phyloP scores from a whole-genome alignment of 768 basidiomycete species.

The Suillus discolor region DNA sequence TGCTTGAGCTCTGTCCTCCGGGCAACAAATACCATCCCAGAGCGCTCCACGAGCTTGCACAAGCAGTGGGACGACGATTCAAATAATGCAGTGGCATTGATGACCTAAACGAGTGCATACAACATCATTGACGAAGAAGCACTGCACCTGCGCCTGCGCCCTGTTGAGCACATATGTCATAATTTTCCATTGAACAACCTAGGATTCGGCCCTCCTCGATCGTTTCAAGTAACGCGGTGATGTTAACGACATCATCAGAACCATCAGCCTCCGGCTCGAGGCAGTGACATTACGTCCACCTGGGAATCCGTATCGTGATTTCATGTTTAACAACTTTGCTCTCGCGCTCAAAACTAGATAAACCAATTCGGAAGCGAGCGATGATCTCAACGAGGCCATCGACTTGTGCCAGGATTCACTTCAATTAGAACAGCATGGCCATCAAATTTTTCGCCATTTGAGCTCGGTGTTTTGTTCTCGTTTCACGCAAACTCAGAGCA shows the following conservation, averaged over 20 bases:
- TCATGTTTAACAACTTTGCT: not conserved
- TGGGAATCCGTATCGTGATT: not conserved
- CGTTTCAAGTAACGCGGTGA: not conserved
- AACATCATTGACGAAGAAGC: not conserved
- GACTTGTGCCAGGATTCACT: not conserved
- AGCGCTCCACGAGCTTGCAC: not conserved
- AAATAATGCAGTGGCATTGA: not conserved
- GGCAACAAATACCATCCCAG: not conserved
- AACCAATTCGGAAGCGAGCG: not conserved
- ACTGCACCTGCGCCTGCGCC: not conserved
- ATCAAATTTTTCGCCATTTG: not conserved
- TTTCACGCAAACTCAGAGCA: not conserved
- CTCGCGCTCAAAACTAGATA: not conserved
- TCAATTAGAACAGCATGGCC: not conserved
- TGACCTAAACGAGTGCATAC: not conserved
- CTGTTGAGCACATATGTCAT: not conserved
- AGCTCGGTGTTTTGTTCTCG: constrained; percentile 11
- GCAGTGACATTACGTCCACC: not conserved
- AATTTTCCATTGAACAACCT: not conserved
- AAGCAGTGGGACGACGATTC: not conserved
- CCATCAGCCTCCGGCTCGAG: not conserved
- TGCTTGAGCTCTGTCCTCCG: not conserved
- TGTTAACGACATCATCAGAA: not conserved
- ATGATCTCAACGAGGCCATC: not conserved
- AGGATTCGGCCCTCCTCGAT: accelerated